A percentile compares a stretch with the other conserved stretches of the same genome.
phyloP scores from a whole-genome alignment of 352 stramenopile species.

The Phytophthora foliorum region DNA sequence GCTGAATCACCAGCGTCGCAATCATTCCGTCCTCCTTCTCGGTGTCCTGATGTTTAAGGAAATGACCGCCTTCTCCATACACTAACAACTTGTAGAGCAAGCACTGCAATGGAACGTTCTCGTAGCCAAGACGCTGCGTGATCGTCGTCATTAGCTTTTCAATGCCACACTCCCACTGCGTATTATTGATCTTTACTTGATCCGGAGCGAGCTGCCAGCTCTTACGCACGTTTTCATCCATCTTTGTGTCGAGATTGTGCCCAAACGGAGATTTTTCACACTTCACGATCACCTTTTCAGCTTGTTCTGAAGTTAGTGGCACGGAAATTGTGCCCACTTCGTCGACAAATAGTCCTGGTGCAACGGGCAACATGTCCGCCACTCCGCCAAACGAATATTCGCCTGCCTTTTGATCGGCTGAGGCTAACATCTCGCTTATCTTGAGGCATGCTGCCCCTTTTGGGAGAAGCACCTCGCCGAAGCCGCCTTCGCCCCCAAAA shows the following conservation, averaged over 20 bases:
- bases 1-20: conserved; percentile 49
- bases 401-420: background rate
- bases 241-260: conserved; percentile 7
- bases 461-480: background rate
- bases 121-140: conserved; percentile 7
- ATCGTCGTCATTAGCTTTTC: background rate
- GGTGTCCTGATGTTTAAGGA: conserved; percentile 51
- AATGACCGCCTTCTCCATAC: conserved; percentile 51
- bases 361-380: conserved; percentile 1
- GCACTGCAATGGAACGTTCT: conserved; percentile 16
- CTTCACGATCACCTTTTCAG: conserved; percentile 1
- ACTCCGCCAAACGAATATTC: conserved; percentile 4
- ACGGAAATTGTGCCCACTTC: conserved; percentile 12
- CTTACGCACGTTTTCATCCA: conserved; percentile 29
- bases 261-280: conserved; percentile 36
- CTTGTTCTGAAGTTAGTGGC: conserved; percentile 4
- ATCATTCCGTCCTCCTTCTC: conserved; percentile 66
- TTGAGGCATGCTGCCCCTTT: background rate
- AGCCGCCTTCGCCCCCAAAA: background rate
- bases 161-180: background rate
- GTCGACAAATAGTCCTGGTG: conserved; percentile 11
- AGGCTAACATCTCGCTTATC: background rate
- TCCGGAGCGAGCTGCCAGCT: conserved; percentile 17
- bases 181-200: background rate
- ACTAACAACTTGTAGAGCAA: conserved; percentile 55